These are phyloP conservation scores for Blastobotrys americana DNA, from an alignment of 805 yeast species.

Conservation along the genomic window DNA sequence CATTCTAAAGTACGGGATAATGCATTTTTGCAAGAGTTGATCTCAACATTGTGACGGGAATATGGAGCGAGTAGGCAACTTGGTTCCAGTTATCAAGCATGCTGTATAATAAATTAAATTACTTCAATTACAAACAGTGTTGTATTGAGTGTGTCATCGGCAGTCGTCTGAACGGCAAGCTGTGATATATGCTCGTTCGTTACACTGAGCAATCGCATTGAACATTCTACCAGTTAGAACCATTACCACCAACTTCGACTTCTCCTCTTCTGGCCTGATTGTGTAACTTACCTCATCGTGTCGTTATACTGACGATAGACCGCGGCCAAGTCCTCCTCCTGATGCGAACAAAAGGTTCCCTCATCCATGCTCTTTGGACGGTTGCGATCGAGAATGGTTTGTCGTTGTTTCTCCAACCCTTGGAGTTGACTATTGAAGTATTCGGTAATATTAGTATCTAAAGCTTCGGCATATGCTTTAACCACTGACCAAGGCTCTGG, in stretches of 20 bases:
- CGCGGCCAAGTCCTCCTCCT: neutral
- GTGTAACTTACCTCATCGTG: neutral
- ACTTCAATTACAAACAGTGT: neutral
- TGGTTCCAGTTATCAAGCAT: too few species aligned
- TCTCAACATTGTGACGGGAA: slow-evolving; percentile 10
- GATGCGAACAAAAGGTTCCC: neutral
- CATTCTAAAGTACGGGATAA: slow-evolving; percentile 7
- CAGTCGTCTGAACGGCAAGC: too few species aligned
- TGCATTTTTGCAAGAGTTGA: slow-evolving; percentile 13
- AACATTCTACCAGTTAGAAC: neutral
- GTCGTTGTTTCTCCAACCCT: neutral
- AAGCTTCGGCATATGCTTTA: neutral
- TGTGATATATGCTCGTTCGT: neutral
- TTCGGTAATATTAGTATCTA: neutral
- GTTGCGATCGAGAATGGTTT: neutral
- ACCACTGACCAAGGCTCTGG: too few species aligned
- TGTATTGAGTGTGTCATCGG: neutral
- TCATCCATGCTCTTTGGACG: neutral
- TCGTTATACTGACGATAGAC: neutral
- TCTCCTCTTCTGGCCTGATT: too few species aligned
- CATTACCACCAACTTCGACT: too few species aligned
- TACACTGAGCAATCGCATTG: neutral
- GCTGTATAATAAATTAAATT: neutral
- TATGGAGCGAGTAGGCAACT: too few species aligned
- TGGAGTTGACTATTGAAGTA: neutral